Evolutionary conservation across 331 rosid species (phyloP).

Genomic region (Cucumis variabilis): DNA sequence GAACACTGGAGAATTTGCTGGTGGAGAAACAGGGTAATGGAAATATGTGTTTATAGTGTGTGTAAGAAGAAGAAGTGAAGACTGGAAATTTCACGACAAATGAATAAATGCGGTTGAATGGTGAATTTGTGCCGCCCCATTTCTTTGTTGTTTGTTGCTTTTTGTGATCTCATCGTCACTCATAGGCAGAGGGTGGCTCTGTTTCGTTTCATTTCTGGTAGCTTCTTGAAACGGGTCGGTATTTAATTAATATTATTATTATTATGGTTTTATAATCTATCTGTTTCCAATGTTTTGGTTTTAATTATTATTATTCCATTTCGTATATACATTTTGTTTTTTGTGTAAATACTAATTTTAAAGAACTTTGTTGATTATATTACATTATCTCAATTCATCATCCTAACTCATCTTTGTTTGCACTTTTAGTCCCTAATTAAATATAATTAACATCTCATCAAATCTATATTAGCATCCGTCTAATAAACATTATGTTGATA

Average conservation of each 20-base stretch:
- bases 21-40: neutral
- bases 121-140: conserved; percentile 2
- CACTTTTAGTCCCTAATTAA: too few relatives aligned
- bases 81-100: neutral
- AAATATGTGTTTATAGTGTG: neutral
- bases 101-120: neutral
- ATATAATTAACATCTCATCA: too few relatives aligned
- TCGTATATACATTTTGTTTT: neutral
- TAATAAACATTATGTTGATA: too few relatives aligned
- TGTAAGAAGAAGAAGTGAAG: neutral
- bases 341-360: neutral
- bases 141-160: neutral
- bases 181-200: neutral
- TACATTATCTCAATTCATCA: neutral
- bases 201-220: neutral
- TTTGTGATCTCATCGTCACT: neutral
- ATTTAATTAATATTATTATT: neutral
- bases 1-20: neutral
- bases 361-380: neutral
- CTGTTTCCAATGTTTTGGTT: neutral
- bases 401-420: too few relatives aligned
- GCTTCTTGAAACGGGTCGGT: neutral
- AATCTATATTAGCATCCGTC: too few relatives aligned
- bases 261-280: neutral
- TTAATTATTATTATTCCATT: neutral